phyloP scores from a whole-genome alignment of 2,329 filamentous ascomycete species.

The Trematosphaeria pertusa region DNA sequence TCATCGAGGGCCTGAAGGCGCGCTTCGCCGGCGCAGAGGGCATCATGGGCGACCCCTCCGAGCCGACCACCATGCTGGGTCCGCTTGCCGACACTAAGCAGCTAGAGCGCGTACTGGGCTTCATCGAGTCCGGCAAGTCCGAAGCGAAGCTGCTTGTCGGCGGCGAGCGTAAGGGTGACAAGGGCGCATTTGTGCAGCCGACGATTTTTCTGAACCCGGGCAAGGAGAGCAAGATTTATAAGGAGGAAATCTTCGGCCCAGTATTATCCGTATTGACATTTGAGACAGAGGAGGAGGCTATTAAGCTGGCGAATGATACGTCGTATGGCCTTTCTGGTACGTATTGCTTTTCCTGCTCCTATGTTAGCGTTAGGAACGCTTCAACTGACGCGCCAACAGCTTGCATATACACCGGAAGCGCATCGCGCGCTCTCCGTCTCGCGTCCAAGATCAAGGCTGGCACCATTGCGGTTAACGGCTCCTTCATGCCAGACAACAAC shows the following conservation, averaged over 20 bases:
- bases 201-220: slow-evolving; percentile 39
- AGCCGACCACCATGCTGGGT: slow-evolving; percentile 32
- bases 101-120: slow-evolving; percentile 36
- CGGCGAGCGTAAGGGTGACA: slow-evolving; percentile 34
- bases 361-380: neutral
- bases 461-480: slow-evolving; percentile 27
- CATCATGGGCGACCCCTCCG: slow-evolving; percentile 30
- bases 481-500: slow-evolving; percentile 35
- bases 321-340: slow-evolving; percentile 34
- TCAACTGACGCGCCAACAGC: slow-evolving; percentile 9
- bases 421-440: slow-evolving; percentile 29
- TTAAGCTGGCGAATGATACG: slow-evolving; percentile 41
- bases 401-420: slow-evolving; percentile 24
- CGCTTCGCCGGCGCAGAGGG: slow-evolving; percentile 25
- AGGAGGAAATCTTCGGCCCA: slow-evolving; percentile 44
- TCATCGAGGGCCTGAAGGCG: slow-evolving; percentile 34
- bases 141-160: slow-evolving; percentile 38
- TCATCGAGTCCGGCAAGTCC: slow-evolving; percentile 36
- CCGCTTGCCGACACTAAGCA: slow-evolving; percentile 38
- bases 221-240: slow-evolving; percentile 31
- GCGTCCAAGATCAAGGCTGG: slow-evolving; percentile 34
- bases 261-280: slow-evolving; percentile 38
- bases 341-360: slow-evolving; percentile 4
- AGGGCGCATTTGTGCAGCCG: slow-evolving; percentile 36
- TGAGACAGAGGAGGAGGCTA: slow-evolving; percentile 41